phyloP scores from a whole-genome alignment of 2,329 filamentous ascomycete species.

The Moelleriella libera region DNA sequence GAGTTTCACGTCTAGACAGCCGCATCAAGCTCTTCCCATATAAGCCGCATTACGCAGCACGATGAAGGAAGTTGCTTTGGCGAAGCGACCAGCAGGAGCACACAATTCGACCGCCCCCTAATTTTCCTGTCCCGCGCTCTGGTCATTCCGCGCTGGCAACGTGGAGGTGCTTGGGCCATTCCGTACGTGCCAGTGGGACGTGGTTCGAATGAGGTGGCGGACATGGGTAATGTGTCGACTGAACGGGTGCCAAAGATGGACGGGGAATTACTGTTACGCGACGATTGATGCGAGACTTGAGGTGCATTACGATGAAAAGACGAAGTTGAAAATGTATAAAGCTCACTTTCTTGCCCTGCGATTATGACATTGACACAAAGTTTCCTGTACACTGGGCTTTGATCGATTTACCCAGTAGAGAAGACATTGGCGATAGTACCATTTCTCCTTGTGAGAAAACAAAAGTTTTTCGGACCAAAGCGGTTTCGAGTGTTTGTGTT shows the following conservation, averaged over 20 bases:
- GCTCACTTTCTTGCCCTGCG: not conserved
- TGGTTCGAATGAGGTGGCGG: not conserved
- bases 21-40: slow-evolving; percentile 16
- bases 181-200: not conserved
- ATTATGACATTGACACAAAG: no score
- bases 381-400: no score
- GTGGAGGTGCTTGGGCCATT: not conserved
- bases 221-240: not conserved
- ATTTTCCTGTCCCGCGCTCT: slow-evolving; percentile 22
- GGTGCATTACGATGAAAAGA: not conserved
- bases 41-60: slow-evolving; percentile 16
- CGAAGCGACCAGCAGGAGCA: slow-evolving; percentile 18
- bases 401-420: no score
- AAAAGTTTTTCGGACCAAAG: no score
- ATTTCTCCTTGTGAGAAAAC: no score
- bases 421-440: no score
- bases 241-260: not conserved
- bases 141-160: slow-evolving; percentile 6
- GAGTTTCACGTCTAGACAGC: slow-evolving; percentile 32
- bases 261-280: not conserved
- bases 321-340: no score
- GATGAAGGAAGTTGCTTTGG: slow-evolving; percentile 15
- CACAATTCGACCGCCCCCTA: slow-evolving; percentile 26
- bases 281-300: not conserved
- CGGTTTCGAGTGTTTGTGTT: no score